These are phyloP conservation scores for Vaccinium vitisidaea DNA, from an alignment of 148 eudicot genomes.

Conservation along the genomic window DNA sequence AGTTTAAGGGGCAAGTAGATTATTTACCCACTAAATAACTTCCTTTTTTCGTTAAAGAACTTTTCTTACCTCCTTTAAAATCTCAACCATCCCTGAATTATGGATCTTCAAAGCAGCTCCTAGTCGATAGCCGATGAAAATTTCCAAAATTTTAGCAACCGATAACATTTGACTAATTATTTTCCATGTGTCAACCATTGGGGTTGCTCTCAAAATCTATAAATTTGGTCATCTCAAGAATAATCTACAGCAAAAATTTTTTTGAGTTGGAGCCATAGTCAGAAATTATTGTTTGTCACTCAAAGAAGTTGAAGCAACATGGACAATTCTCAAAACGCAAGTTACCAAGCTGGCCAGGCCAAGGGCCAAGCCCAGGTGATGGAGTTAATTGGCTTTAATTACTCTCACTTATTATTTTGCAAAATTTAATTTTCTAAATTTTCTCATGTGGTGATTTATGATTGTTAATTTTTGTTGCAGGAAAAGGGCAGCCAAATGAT, in stretches of 20 bases:
- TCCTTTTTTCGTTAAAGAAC: not conserved
- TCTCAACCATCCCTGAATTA: not conserved
- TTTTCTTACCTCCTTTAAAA: conserved; percentile 12
- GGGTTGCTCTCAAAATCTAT: conserved; percentile 5
- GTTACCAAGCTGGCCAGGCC: conserved; percentile 47
- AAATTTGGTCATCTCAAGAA: conserved; percentile 13
- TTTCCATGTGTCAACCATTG: not conserved
- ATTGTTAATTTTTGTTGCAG: conserved; percentile 19
- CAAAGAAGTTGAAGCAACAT: conserved; percentile 14
- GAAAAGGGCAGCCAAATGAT: conserved; percentile 59
- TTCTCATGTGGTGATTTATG: not conserved
- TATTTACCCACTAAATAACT: too few relatives aligned
- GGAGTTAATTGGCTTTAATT: not conserved
- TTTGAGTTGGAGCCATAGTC: conserved; percentile 3
- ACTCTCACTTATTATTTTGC: not conserved
- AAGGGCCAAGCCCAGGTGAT: conserved; percentile 52
- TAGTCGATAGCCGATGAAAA: too few relatives aligned
- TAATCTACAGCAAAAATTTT: not conserved
- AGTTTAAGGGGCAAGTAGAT: too few relatives aligned
- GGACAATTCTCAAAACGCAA: conserved; percentile 31
- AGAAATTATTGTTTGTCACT: not conserved
- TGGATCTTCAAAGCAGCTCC: conserved; percentile 10
- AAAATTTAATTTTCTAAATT: not conserved
- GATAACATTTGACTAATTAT: not conserved
- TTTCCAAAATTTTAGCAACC: not conserved